Conservation (phyloP, 2,329 filamentous ascomycete species). For the Dactylonectria estremocensis region DNA sequence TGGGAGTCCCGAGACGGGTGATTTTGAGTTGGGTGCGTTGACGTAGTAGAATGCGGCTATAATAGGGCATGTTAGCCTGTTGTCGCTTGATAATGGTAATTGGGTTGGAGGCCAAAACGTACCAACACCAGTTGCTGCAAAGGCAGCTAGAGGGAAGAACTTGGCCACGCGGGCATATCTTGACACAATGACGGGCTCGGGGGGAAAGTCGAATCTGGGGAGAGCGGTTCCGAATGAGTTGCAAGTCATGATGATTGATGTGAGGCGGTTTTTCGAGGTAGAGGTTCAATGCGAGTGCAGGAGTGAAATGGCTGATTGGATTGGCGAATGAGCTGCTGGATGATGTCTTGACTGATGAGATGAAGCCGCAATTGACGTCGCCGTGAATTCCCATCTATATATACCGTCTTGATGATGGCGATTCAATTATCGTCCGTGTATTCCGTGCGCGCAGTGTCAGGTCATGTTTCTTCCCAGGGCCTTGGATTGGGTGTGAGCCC, state of each 20-base stretch:
- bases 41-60: conserved; percentile 14
- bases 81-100: not conserved
- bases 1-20: not conserved
- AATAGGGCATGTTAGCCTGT: not conserved
- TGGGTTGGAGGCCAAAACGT: not conserved
- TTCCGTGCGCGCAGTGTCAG: conserved; percentile 1
- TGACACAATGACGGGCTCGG: conserved; percentile 12
- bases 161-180: conserved; percentile 15
- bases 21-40: conserved; percentile 5
- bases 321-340: not conserved
- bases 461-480: conserved; percentile 2
- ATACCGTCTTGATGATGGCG: conserved; percentile 2
- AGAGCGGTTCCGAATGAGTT: conserved; percentile 23
- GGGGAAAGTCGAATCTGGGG: conserved; percentile 21
- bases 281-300: not conserved
- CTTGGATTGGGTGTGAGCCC: conserved; percentile 2
- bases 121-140: conserved; percentile 19
- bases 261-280: not conserved
- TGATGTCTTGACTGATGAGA: conserved; percentile 6
- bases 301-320: not conserved
- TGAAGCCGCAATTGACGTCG: not conserved
- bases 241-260: conserved; percentile 14
- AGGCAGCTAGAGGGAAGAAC: conserved; percentile 11
- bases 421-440: conserved; percentile 1
- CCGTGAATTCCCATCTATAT: conserved; percentile 22